Evolutionary conservation across 495 filamentous ascomycete species (phyloP).

Genomic region (Podospora pseudopauciseta): DNA sequence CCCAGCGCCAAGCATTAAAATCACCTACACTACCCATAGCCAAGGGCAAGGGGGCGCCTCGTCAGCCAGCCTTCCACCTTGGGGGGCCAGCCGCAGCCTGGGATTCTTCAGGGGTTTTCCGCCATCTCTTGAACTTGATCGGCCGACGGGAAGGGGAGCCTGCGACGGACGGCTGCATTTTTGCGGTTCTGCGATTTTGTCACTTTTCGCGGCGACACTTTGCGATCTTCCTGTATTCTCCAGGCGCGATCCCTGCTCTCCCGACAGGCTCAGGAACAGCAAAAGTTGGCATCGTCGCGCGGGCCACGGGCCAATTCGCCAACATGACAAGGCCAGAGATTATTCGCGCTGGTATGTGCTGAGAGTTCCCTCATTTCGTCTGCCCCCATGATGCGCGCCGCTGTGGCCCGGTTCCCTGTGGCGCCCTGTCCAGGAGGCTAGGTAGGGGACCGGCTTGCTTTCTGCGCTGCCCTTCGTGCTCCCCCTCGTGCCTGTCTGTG

Average conservation of each 20-base stretch:
- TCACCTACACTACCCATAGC: not conserved
- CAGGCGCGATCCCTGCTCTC: not conserved
- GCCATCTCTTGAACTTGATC: slow-evolving; percentile 3
- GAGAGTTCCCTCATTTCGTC: slow-evolving; percentile 22
- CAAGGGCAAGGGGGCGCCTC: slow-evolving; percentile 10
- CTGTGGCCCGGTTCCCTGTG: slow-evolving; percentile 26
- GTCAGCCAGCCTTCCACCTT: slow-evolving; percentile 1
- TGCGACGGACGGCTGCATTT: slow-evolving; percentile 8
- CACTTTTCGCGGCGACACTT: not conserved
- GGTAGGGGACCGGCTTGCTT: slow-evolving; percentile 3
- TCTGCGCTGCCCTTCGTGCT: slow-evolving; percentile 3
- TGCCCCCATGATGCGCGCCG: slow-evolving; percentile 20
- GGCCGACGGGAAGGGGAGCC: not conserved
- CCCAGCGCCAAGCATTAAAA: slow-evolving; percentile 14
- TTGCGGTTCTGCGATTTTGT: slow-evolving; percentile 2
- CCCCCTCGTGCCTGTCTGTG: slow-evolving; percentile 14
- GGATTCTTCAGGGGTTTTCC: slow-evolving; percentile 17
- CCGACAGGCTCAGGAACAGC: slow-evolving; percentile 6
- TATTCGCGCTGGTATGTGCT: slow-evolving; percentile 67
- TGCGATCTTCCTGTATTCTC: not conserved
- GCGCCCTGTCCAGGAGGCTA: slow-evolving; percentile 18
- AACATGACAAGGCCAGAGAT: slow-evolving; percentile 72
- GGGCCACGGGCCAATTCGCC: slow-evolving; percentile 27
- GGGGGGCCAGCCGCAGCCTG: slow-evolving; percentile 21
- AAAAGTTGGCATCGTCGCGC: slow-evolving; percentile 14